These are phyloP conservation scores for Diaporthe aspalathi DNA, from an alignment of 2,329 filamentous ascomycete species.

Conservation along the genomic window DNA sequence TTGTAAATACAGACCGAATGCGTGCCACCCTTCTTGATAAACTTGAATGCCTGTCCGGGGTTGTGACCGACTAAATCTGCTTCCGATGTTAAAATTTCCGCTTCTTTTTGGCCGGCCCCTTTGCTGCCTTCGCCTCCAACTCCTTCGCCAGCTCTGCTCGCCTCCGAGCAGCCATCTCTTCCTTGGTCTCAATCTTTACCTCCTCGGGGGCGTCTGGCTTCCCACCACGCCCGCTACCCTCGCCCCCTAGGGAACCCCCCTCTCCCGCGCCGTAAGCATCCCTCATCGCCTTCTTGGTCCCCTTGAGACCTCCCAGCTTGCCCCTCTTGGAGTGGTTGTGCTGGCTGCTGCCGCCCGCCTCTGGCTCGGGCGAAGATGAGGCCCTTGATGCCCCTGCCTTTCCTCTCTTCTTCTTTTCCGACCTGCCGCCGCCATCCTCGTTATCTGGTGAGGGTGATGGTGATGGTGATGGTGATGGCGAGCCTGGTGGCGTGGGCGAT, in stretches of 20 bases:
- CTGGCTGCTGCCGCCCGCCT: constrained; percentile 2
- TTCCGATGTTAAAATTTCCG: constrained; percentile 61
- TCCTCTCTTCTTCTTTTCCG: constrained; percentile 28
- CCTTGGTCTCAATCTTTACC: constrained; percentile 55
- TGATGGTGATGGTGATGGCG: constrained; percentile 29
- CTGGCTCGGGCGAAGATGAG: constrained; percentile 17
- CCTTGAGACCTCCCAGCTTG: constrained; percentile 48
- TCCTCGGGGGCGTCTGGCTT: constrained; percentile 48
- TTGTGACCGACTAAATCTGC: not conserved
- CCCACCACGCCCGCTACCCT: not conserved
- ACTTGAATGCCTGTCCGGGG: not conserved
- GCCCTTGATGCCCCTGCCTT: not conserved
- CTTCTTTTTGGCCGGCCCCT: constrained; percentile 66
- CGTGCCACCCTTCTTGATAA: too few species aligned
- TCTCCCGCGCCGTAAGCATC: too few species aligned
- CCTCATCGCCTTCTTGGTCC: constrained; percentile 15
- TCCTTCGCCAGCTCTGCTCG: constrained; percentile 64
- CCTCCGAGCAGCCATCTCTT: constrained; percentile 61
- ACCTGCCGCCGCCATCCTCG: not conserved
- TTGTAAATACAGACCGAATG: not conserved
- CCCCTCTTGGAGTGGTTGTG: not conserved
- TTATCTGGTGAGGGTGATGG: constrained; percentile 31
- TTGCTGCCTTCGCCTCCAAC: constrained; percentile 60
- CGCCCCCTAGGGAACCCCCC: not conserved
- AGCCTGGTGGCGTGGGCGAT: constrained; percentile 22